Evolutionary conservation across 2,329 filamentous ascomycete species (phyloP), one percentile per base, ranked within the genome.

Genomic region (Fusarium penzigii): DNA sequence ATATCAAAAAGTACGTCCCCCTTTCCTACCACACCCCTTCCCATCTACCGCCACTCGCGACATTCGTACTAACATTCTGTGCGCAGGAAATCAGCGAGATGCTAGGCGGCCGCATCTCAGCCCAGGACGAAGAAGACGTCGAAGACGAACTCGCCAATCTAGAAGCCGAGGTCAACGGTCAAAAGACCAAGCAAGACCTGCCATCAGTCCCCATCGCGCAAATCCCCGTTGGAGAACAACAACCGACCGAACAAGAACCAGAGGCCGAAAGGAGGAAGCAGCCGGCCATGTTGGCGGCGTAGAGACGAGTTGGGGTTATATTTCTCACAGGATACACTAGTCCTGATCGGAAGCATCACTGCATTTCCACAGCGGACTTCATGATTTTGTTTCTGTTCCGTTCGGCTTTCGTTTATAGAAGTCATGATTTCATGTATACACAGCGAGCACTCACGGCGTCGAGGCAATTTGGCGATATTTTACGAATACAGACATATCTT

Each of bases 51-150:
- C n/a, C n/a, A n/a, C n/a, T n/a, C n/a, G n/a, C n/a, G n/a, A n/a
- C n/a, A n/a, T n/a, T n/a, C n/a, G n/a, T 56, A 32, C 62, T 65
- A 12, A 65, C 52, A 9, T 9, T 20, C 32, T 39, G 32, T 25
- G 29, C 61, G 59, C 65, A 96, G 89, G 93, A 99, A 77, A 83
- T 99, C 63, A 94, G 88, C 73, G 90, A 96, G 45, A 89, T 97
- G 82, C 83, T 99, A 3, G 89, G 87, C 34, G 89, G 89, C 12
- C 85, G 87, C 63, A 92, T 99, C 77, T 90, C 92, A 13, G 94
- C 92, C 67, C 89, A 95, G 65, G 94, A 99, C 72, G 94, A 99
- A 72, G 93, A 97, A 67, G 94, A 97, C 67, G 94, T 99, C 34
- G 94, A 99, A 70, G 92, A 97, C 67, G 94, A 99, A 75, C 78